phyloP scores from a whole-genome alignment of 2,329 filamentous ascomycete species.

The Proliferodiscus dingleyae region DNA sequence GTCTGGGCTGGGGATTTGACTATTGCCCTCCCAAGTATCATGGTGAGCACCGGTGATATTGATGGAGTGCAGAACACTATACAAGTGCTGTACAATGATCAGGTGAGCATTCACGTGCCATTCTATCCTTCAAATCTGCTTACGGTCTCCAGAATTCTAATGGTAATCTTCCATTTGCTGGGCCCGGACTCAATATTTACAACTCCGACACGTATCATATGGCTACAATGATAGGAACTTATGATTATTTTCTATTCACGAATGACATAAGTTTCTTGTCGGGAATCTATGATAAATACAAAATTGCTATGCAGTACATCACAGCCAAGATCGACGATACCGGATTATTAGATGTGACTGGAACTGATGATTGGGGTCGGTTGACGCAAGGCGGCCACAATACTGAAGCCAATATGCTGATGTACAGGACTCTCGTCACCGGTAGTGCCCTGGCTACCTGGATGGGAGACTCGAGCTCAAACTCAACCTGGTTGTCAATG shows the following conservation, averaged over 20 bases:
- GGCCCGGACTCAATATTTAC: conserved; percentile 37
- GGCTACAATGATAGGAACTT: conserved; percentile 52
- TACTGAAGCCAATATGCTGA: conserved; percentile 28
- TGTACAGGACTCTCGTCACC: conserved; percentile 43
- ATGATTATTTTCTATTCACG: conserved; percentile 53
- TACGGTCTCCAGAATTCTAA: conserved; percentile 25
- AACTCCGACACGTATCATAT: conserved; percentile 51
- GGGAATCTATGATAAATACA: conserved; percentile 44
- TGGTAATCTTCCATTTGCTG: conserved; percentile 46
- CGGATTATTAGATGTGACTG: conserved; percentile 28
- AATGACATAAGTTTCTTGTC: conserved; percentile 45
- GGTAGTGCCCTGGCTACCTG: conserved; percentile 42
- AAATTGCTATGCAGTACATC: conserved; percentile 41
- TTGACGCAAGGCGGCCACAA: conserved; percentile 28
- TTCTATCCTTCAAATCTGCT: background rate
- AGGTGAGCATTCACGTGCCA: conserved; percentile 5
- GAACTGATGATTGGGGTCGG: conserved; percentile 28
- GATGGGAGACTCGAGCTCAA: conserved; percentile 26
- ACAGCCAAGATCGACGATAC: conserved; percentile 39
- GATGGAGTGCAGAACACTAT: conserved; percentile 46
- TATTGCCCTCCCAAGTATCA: conserved; percentile 49
- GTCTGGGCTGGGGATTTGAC: conserved; percentile 60
- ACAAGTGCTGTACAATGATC: conserved; percentile 39
- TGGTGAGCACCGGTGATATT: conserved; percentile 50
- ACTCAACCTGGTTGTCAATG: conserved; percentile 13